A percentile compares a stretch with the other conserved stretches of the same genome.
Evolutionary conservation across 2,329 filamentous ascomycete genomes (phyloP).

Genomic region (Ceratocystis cubensis): DNA sequence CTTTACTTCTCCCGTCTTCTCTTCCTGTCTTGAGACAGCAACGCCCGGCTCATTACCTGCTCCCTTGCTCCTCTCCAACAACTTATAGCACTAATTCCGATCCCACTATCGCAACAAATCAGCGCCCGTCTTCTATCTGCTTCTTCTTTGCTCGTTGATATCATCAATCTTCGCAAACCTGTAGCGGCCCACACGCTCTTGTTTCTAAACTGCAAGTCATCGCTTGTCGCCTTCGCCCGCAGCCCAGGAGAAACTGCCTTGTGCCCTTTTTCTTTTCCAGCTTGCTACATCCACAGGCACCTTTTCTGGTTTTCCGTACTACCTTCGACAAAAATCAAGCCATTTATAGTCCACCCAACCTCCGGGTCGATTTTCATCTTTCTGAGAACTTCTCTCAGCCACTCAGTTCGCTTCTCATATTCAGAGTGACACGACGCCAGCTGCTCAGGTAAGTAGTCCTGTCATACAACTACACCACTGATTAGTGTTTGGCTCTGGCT

Average conservation of each 20-base stretch:
- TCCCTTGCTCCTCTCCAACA: neutral
- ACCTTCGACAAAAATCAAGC: neutral
- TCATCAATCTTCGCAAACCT: neutral
- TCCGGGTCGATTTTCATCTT: neutral
- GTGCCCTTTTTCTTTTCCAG: neutral
- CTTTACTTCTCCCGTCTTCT: neutral
- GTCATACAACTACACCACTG: neutral
- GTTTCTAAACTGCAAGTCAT: neutral
- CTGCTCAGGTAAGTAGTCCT: constrained; percentile 4
- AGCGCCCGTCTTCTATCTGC: neutral
- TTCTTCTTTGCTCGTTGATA: neutral
- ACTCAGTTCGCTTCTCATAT: neutral
- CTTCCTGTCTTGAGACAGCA: neutral
- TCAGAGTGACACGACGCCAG: neutral
- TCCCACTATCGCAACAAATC: neutral
- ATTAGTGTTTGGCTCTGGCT: neutral
- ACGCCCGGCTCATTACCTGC: neutral
- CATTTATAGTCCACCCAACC: neutral
- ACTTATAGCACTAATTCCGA: neutral
- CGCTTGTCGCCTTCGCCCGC: neutral
- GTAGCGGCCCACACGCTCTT: neutral
- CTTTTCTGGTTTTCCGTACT: neutral
- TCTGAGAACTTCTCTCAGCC: neutral
- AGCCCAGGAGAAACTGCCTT: neutral
- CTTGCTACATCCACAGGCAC: neutral